phyloP scores from a whole-genome alignment of 768 basidiomycete genomes.

The Thelephora ganbajun region DNA sequence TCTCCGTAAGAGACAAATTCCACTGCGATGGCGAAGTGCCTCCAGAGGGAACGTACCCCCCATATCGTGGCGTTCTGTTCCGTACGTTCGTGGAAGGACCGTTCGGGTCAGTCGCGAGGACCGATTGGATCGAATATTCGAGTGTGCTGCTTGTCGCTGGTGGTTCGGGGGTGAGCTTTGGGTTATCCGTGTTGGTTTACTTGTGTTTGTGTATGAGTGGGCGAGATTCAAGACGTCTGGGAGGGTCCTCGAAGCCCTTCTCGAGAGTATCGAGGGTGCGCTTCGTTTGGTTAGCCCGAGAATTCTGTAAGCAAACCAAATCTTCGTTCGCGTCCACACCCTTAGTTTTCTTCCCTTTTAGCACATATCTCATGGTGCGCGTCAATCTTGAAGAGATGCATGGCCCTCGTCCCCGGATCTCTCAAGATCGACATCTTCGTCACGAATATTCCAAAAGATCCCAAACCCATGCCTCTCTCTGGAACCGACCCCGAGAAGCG shows the following conservation, averaged over 20 bases:
- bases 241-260: constrained; percentile 24
- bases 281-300: constrained; percentile 67
- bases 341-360: constrained; percentile 12
- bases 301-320: constrained; percentile 41
- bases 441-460: constrained; percentile 30
- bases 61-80: constrained; percentile 34
- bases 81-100: constrained; percentile 54
- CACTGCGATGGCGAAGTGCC: constrained; percentile 17
- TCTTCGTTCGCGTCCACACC: constrained; percentile 3
- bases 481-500: constrained; percentile 3
- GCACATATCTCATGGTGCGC: constrained; percentile 74
- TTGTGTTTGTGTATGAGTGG: constrained; percentile 43
- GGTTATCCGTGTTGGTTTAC: constrained; percentile 49
- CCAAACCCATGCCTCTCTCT: too few species aligned
- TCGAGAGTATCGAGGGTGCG: constrained; percentile 41
- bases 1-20: constrained; percentile 18
- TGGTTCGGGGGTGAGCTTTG: constrained; percentile 68
- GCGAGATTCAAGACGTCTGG: constrained; percentile 34
- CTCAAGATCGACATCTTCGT: constrained; percentile 66
- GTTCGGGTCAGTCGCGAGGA: constrained; percentile 49
- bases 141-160: constrained; percentile 52
- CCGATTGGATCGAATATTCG: constrained; percentile 44
- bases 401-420: constrained; percentile 32
- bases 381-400: constrained; percentile 45
- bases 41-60: constrained; percentile 18